phyloP scores from a whole-genome alignment of 2,329 filamentous ascomycete species.

The Fusarium kyushuense region DNA sequence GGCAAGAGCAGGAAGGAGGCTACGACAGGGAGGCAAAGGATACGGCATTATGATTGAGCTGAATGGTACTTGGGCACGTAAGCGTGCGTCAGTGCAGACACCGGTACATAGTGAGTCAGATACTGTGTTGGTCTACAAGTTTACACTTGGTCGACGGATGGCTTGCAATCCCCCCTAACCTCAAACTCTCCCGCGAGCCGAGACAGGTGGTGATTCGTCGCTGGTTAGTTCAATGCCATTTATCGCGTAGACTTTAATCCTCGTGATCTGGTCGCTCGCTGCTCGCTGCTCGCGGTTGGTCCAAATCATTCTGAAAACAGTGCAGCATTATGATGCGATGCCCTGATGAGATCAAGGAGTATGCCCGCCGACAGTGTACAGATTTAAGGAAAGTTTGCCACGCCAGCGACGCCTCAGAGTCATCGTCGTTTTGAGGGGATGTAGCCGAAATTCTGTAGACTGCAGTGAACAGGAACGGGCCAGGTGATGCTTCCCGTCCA shows the following conservation, averaged over 20 bases:
- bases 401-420: slow-evolving; percentile 36
- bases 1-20: slow-evolving; percentile 13
- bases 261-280: slow-evolving; percentile 28
- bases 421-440: slow-evolving; percentile 17
- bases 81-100: not conserved
- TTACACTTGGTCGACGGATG: slow-evolving; percentile 35
- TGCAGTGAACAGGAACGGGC: not conserved
- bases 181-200: slow-evolving; percentile 37
- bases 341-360: slow-evolving; percentile 12
- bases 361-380: slow-evolving; percentile 9
- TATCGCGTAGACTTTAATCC: slow-evolving; percentile 27
- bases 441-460: not conserved
- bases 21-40: slow-evolving; percentile 22
- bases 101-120: slow-evolving; percentile 35
- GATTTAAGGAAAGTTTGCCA: slow-evolving; percentile 15
- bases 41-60: not conserved
- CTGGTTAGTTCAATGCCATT: slow-evolving; percentile 26
- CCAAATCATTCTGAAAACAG: slow-evolving; percentile 35
- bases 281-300: slow-evolving; percentile 21
- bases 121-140: slow-evolving; percentile 39
- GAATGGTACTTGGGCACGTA: slow-evolving; percentile 17
- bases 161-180: slow-evolving; percentile 32
- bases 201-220: slow-evolving; percentile 32
- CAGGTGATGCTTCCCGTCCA: slow-evolving; percentile 5
- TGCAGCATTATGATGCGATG: slow-evolving; percentile 5